Evolutionary conservation across 73 alveolate species (phyloP), one percentile per base, ranked within the genome.

Genomic region (Paraurostyla sp.): DNA sequence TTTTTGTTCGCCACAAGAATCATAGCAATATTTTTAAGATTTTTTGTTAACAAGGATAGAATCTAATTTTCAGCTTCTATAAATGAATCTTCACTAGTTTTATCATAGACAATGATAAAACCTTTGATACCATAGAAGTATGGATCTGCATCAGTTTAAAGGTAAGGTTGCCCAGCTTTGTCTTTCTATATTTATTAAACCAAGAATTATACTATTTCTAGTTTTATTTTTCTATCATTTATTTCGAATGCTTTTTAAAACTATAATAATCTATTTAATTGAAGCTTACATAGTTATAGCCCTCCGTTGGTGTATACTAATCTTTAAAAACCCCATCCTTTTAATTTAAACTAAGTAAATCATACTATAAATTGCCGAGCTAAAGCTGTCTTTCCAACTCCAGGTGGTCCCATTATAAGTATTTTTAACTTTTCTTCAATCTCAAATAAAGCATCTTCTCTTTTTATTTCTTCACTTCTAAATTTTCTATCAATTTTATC

Each of bases 341-440:
- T 25, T n/a, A 30, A 4, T 11, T 20, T 20, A 20, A 27, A 6
- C 2, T 25, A 6, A 13, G 7, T 59, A 59, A 43, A 16, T 11
- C 23, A 30, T 27, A 59, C 23, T 59, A n/a, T n/a, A n/a, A 30
- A 25, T n/a, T 25, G 43, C 22, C 25, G 7, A 59, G 9, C 48
- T 59, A 30, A 25, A n/a, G n/a, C n/a, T n/a, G 76, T 59, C 32
- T 59, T 59, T 7, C 76, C 76, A 59, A 43, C 32, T 1, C 76
- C 48, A 2, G 43, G 22, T 27, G 3, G 23, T 4, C 76, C 76
- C 76, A 25, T n/a, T 2, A 59, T 27, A 7, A 59, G 7, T 7
- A 59, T 27, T 30, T 59, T 59, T 7, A 59, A 59, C 3, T 11
- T 27, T 2, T 7, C 22, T 11, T 59, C 76, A 6, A 18, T 30